Conservation (phyloP, 2,329 filamentous ascomycete species). For the Clonostachys rhizophaga region DNA sequence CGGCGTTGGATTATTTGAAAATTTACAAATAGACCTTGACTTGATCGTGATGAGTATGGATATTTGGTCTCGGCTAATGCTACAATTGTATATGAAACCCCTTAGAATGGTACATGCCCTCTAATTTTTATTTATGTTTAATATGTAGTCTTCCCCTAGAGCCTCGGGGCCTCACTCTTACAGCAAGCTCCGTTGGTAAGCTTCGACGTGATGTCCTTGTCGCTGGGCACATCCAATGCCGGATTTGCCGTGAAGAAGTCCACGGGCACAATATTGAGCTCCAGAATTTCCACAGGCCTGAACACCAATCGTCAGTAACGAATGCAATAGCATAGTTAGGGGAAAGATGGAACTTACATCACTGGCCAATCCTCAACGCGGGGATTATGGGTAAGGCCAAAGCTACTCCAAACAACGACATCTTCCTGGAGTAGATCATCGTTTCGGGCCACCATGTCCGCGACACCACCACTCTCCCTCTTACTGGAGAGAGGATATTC, state of each 20-base stretch:
- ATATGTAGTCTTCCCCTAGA: background rate
- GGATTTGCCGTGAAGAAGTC: slow-evolving; percentile 45
- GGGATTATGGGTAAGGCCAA: slow-evolving; percentile 62
- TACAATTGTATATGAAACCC: too few relatives aligned
- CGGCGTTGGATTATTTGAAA: too few relatives aligned
- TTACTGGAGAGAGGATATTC: slow-evolving; percentile 39
- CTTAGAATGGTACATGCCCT: background rate
- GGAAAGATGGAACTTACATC: slow-evolving; percentile 38
- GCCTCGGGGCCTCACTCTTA: background rate
- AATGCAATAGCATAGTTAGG: slow-evolving; percentile 1
- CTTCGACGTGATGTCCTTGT: slow-evolving; percentile 2
- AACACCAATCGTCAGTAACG: background rate
- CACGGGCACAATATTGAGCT: slow-evolving; percentile 36
- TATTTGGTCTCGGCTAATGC: too few relatives aligned
- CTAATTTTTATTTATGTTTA: background rate
- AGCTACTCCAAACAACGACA: slow-evolving; percentile 52
- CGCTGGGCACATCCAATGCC: slow-evolving; percentile 34
- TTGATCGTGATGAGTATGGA: too few relatives aligned
- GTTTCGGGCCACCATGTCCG: slow-evolving; percentile 27
- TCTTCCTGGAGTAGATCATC: slow-evolving; percentile 45
- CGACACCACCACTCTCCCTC: slow-evolving; percentile 22
- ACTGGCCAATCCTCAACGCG: slow-evolving; percentile 65
- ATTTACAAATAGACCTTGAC: too few relatives aligned
- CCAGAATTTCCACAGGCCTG: slow-evolving; percentile 50
- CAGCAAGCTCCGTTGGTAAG: background rate